Conservation (phyloP, 1,284 basidiomycete species). For the Coniophora puteana region DNA sequence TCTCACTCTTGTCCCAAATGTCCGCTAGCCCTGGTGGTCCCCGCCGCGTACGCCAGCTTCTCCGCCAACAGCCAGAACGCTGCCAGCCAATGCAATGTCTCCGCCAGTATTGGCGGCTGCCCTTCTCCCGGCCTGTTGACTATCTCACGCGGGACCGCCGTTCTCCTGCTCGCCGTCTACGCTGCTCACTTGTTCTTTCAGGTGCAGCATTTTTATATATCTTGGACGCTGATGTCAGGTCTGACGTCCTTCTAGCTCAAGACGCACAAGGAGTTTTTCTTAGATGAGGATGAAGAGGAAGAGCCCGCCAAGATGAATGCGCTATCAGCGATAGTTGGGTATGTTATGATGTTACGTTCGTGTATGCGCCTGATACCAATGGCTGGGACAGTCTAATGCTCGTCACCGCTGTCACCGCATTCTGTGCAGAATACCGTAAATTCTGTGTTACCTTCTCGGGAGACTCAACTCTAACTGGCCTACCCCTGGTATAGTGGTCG, state of each 20-base stretch:
- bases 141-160: conserved; percentile 83
- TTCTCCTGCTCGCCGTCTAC: conserved; percentile 82
- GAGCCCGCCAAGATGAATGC: no score
- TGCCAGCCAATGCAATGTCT: conserved; percentile 1
- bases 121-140: conserved; percentile 54
- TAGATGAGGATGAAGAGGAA: conserved; percentile 21
- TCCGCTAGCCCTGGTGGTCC: conserved; percentile 74
- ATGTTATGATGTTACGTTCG: no score
- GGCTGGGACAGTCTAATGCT: conserved; percentile 53
- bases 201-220: conserved; percentile 32
- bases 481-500: conserved; percentile 56
- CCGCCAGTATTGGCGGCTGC: conserved; percentile 13
- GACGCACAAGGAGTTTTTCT: conserved; percentile 5
- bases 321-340: no score
- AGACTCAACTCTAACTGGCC: neutral
- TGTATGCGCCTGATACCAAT: no score
- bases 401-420: conserved; percentile 79
- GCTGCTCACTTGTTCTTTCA: conserved; percentile 78
- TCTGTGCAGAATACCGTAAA: conserved; percentile 80
- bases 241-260: neutral
- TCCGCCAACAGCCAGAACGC: conserved; percentile 11
- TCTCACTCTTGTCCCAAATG: conserved; percentile 7
- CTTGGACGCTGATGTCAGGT: neutral
- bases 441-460: conserved; percentile 12
- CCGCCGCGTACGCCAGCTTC: conserved; percentile 78